Conservation (phyloP, 2,329 filamentous ascomycete genomes). For the Stagonosporopsis chrysanthemi region DNA sequence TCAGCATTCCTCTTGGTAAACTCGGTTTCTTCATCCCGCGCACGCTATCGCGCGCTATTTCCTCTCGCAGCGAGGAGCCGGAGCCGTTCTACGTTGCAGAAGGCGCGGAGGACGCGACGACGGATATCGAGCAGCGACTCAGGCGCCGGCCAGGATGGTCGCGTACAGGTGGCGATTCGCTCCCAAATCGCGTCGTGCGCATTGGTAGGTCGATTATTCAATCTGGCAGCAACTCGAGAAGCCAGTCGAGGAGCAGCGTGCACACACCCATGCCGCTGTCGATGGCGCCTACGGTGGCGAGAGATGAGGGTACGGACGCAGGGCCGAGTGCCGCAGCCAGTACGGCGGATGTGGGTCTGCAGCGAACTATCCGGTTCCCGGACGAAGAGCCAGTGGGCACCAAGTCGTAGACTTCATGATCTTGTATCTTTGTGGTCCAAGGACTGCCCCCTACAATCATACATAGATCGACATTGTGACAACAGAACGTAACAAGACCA, state of each 20-base stretch:
- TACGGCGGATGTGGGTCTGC: constrained; percentile 13
- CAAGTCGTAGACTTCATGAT: not conserved
- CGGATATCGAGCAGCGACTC: constrained; percentile 34
- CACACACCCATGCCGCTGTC: constrained; percentile 18
- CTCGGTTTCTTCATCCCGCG: constrained; percentile 68
- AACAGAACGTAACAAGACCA: too few species aligned
- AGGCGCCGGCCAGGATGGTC: constrained; percentile 35
- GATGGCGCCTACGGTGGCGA: constrained; percentile 13
- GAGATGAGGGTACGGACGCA: constrained; percentile 9
- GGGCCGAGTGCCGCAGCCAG: not conserved
- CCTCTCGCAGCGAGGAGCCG: constrained; percentile 25
- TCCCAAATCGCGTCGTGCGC: constrained; percentile 41
- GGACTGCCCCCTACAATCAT: not conserved
- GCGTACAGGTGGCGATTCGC: constrained; percentile 27
- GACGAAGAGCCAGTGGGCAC: constrained; percentile 26
- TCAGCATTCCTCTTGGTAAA: constrained; percentile 80
- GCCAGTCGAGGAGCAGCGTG: constrained; percentile 15
- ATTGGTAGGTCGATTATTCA: constrained; percentile 48
- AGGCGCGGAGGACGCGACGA: constrained; percentile 23
- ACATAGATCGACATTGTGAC: not conserved
- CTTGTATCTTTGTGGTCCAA: not conserved
- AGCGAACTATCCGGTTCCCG: constrained; percentile 41
- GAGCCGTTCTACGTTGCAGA: constrained; percentile 42
- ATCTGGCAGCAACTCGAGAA: constrained; percentile 24
- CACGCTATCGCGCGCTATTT: constrained; percentile 63